phyloP scores from a whole-genome alignment of 805 yeast genomes.

The Torulaspora franciscae region DNA sequence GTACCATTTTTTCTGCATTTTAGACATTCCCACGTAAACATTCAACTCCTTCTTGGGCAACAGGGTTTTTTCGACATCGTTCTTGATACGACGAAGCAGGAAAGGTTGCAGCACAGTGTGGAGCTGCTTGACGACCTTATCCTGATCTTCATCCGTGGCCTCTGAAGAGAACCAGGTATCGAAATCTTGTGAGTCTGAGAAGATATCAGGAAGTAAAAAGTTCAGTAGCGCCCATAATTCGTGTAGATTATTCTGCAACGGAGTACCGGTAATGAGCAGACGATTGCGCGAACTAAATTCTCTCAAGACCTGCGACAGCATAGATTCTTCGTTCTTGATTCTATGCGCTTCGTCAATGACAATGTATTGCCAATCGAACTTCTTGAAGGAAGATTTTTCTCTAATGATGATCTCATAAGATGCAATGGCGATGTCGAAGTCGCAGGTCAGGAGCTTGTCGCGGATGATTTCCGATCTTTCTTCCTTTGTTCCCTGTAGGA shows the following conservation, averaged over 20 bases:
- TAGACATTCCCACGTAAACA: slow-evolving; percentile 67
- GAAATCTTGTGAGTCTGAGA: slow-evolving; percentile 65
- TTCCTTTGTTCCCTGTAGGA: slow-evolving; percentile 71
- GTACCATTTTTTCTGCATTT: slow-evolving; percentile 78
- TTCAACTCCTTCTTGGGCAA: slow-evolving; percentile 72
- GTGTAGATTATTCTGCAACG: slow-evolving; percentile 71
- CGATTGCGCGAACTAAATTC: slow-evolving; percentile 67
- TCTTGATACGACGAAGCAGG: slow-evolving; percentile 66
- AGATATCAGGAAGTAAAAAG: slow-evolving; percentile 72
- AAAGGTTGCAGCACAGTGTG: slow-evolving; percentile 76
- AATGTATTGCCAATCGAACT: slow-evolving; percentile 71
- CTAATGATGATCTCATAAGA: slow-evolving; percentile 74
- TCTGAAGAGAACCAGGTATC: slow-evolving; percentile 65
- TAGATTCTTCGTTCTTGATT: slow-evolving; percentile 70
- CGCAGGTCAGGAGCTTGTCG: slow-evolving; percentile 48
- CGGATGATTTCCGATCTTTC: slow-evolving; percentile 53
- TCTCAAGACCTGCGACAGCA: slow-evolving; percentile 68
- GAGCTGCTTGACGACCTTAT: slow-evolving; percentile 56
- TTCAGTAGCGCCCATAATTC: slow-evolving; percentile 79
- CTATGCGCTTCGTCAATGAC: slow-evolving; percentile 78
- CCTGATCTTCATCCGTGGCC: slow-evolving; percentile 41
- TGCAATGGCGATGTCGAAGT: slow-evolving; percentile 66
- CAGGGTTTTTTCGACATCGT: slow-evolving; percentile 75
- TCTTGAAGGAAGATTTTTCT: slow-evolving; percentile 62
- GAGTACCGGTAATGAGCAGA: slow-evolving; percentile 75